Base-by-base conservation (phyloP, 768 basidiomycete genomes). In the Tulasnella sp. region DNA sequence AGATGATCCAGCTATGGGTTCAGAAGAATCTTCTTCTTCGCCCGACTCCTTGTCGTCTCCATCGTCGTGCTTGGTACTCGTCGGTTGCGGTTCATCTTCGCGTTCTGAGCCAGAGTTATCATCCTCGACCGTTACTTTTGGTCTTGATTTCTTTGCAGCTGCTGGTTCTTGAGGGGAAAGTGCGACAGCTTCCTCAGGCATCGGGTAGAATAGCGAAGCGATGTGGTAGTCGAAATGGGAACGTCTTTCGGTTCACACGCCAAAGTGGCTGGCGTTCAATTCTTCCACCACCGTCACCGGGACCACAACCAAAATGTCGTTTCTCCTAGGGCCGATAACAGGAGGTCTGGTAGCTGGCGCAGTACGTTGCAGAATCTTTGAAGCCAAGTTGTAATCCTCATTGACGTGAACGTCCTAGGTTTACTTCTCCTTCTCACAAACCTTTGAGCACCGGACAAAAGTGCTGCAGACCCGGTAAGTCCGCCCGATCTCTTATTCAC, bases 261-360 rank as follows among this genome's bases (percentile, higher is more conserved):
- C 71, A 40, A 32, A 73, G 40, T 42, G 71, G 40, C 46, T 73
- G 40, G 11, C 46, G 40, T 37, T 73, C 71, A 42, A 73, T 73
- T 48, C 40, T 48, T 42, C 40, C 74, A 75, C 44, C 44, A 48
- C 26, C 55, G 46, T 39, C 51, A 23, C 23, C 40, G 13, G 32
- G 32, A 67, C 29, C 61, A 67, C 16, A 67, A 0, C 29, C 61
- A 67, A 67, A 67, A 77, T 77, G 77, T 77, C 77, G 40, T 77
- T 77, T 69, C 29, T 77, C 18, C 20, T 77, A 32, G 77, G 77
- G 18, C 42, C 77, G 2, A 44, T 77, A 32, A 77, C 77, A 5
- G 77, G 77, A 26, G 77, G 77, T 20, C 20, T 77, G n/a, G 77
- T 71, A 40, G 77, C 77, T 29, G 77, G 77, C 42, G 77, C 77